Evolutionary conservation across 441 rosid genomes (phyloP), one percentile per base, ranked within the genome.

Genomic region (Eruca vesicaria): DNA sequence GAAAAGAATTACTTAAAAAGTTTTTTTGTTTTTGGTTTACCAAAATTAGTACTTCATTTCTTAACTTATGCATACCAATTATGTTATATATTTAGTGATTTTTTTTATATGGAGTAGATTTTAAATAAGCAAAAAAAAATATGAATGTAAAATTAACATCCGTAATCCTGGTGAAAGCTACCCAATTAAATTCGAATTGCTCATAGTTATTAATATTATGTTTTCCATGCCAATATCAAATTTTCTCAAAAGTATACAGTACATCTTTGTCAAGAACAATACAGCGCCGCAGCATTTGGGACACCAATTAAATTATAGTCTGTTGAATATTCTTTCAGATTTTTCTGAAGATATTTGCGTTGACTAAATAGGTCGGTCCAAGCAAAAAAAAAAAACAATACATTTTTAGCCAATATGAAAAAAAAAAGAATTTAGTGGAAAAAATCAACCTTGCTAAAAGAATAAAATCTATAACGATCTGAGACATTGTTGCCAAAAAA

Each of bases 271-370:
- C 55, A 48, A 16, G 15, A 7, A 50, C 56, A 70, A 16, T 50
- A 23, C 45, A 23, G 56, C 57, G 67, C 71, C 72, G 76, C 57
- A 67, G 66, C 38, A 70, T 63, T 20, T 56, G 62, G 71, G 32
- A 57, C 71, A 57, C 62, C 71, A 56, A 9, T 35, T 10, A 53
- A 52, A 62, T 52, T 35, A 63, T 43, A 76, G 16, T 33, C 2
- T 10, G 76, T 71, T 77, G 76, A 77, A 48, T 26, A 14, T 71
- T 77, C 80, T 69, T 9, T 45, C 38, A 35, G 59, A 63, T 75
- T 53, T 48, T 16, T 29, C 7, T 38, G 29, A 33, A 38, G 50
- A 38, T 76, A 69, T 63, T 55, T 65, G 35, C 9, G 28, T 71
- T 77, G 80, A 77, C 67, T 10, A n/a, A 32, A 21, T 12, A 57